phyloP scores from a whole-genome alignment of 768 basidiomycete species.

The Russula emetica region DNA sequence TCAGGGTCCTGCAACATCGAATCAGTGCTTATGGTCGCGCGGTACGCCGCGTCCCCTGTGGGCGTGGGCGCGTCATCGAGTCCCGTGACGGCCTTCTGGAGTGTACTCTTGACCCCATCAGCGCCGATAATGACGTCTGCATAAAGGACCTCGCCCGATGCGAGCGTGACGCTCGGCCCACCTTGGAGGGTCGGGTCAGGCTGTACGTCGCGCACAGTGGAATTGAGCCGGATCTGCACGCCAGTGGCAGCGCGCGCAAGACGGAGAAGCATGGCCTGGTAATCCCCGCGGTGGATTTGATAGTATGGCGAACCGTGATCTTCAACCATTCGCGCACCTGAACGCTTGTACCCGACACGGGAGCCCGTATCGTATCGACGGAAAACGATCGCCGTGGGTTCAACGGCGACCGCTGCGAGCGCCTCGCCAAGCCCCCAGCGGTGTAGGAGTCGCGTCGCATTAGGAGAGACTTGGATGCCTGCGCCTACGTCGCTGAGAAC shows the following conservation, averaged over 20 bases:
- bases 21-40: conserved; percentile 47
- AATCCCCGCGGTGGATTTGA: conserved; percentile 43
- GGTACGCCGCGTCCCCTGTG: conserved; percentile 62
- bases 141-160: conserved; percentile 36
- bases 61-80: conserved; percentile 41
- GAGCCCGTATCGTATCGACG: conserved; percentile 37
- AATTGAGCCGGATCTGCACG: conserved; percentile 35
- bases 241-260: conserved; percentile 32
- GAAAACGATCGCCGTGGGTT: conserved; percentile 39
- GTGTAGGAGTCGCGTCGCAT: conserved; percentile 37
- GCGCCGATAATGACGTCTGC: conserved; percentile 40
- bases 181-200: conserved; percentile 30
- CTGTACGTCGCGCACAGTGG: conserved; percentile 34
- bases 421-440: conserved; percentile 35
- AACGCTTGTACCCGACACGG: conserved; percentile 38
- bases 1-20: conserved; percentile 49
- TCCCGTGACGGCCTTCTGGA: conserved; percentile 48
- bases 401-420: conserved; percentile 35
- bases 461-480: conserved; percentile 43
- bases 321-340: conserved; percentile 33
- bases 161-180: conserved; percentile 36
- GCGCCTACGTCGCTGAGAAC: conserved; percentile 42
- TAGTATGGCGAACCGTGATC: conserved; percentile 41
- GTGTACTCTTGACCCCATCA: conserved; percentile 45
- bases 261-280: conserved; percentile 40